These are phyloP conservation scores for Clohesyomyces aquaticus DNA, from an alignment of 495 filamentous ascomycete species.

Conservation along the genomic window DNA sequence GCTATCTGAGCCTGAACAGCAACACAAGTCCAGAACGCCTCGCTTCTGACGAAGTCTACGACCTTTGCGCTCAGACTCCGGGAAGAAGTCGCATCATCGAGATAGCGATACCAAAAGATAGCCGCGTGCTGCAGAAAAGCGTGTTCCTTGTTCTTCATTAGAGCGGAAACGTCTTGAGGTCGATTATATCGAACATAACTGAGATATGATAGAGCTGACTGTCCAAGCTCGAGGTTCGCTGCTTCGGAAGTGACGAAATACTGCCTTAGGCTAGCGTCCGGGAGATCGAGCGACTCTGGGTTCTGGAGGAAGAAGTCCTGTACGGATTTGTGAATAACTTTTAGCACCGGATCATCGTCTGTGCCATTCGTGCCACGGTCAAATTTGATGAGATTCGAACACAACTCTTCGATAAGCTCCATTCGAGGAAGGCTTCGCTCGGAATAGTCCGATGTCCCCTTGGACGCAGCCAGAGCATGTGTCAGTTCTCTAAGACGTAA, in stretches of 20 bases:
- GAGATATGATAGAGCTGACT: constrained; percentile 39
- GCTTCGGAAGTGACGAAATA: constrained; percentile 37
- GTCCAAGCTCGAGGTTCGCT: constrained; percentile 38
- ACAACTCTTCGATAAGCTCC: constrained; percentile 41
- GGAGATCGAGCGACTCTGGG: constrained; percentile 24
- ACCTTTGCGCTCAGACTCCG: constrained; percentile 23
- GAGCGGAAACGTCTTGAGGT: constrained; percentile 19
- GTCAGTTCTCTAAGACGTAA: constrained; percentile 37
- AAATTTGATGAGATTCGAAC: constrained; percentile 29
- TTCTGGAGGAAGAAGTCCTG: constrained; percentile 43
- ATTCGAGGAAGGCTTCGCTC: constrained; percentile 13
- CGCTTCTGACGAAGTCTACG: constrained; percentile 33
- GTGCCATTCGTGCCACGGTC: constrained; percentile 31
- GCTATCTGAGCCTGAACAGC: constrained; percentile 33
- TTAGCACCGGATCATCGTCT: constrained; percentile 36
- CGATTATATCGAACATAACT: constrained; percentile 40
- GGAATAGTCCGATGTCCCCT: constrained; percentile 12
- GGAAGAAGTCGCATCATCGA: constrained; percentile 14
- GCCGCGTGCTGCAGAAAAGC: constrained; percentile 42
- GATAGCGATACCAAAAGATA: constrained; percentile 41
- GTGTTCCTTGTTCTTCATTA: constrained; percentile 33
- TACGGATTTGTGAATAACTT: constrained; percentile 42
- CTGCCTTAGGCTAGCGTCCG: constrained; percentile 28
- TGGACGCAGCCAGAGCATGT: constrained; percentile 34
- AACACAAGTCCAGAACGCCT: constrained; percentile 43